Base-by-base conservation (phyloP, 768 basidiomycete genomes). In the Panaeolus papilionaceus region DNA sequence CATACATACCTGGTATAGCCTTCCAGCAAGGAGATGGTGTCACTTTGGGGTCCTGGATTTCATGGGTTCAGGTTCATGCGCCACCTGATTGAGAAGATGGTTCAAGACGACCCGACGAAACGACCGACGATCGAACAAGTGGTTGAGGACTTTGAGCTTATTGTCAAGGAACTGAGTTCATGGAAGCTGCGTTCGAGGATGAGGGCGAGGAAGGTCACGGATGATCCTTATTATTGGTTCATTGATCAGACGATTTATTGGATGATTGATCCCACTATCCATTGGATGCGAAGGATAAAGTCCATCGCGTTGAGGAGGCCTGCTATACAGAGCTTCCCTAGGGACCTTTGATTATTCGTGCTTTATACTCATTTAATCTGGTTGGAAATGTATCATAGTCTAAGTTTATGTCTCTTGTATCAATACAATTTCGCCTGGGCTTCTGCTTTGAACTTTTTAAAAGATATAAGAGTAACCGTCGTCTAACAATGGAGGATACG, bases 121-220 rank as follows among this genome's bases (percentile, higher is more conserved):
- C 47, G 47, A 49, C 47, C 47, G 20, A 49, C 47, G 11, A 49
- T 49, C 20, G 47, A 49, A 4, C 20, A 23, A 49, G n/a, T 49
- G 14, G 18, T 45, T 20, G n/a, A 45, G 18, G 45, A 45, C 3
- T 80, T 82, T 61, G 72, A 76, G 8, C 62, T 62, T 4, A 76
- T 80, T 28, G 61, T 72, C 20, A 54, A 68, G 18, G 70, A 71
- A 0, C 63, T 81, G 38, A 73, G 71, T 42, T 39, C 67, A 20
- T 76, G 73, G 72, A 78, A 78, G 38, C 71, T 82, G n/a, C 77
- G 79, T 1, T 75, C 75, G 3, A 74, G 74, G 62, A 65, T 49
- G n/a, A 49, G 47, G 47, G 47, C 47, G 4, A 49, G 47, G 23
- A 49, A 49, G 47, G 47, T 49, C 23, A 18, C n/a, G n/a, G 47